Base-by-base conservation (phyloP, 1,139 yeast genomes). In the Lodderomyces pseudojiufengensis region DNA sequence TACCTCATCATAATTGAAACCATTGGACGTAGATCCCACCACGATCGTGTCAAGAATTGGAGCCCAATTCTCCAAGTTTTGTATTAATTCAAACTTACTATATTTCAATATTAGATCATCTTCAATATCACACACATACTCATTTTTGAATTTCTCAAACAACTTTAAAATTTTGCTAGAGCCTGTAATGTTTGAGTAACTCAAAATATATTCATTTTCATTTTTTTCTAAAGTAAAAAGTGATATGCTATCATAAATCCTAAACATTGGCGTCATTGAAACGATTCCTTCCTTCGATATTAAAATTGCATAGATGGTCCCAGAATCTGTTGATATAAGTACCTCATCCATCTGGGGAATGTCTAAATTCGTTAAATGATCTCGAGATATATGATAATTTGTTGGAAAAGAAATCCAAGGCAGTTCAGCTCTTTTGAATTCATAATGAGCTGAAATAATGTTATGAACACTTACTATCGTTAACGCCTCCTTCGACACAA, bases 1-100 rank as follows among this genome's bases (percentile, higher is more conserved):
- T 1, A 75, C 42, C 37, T 74, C 78, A 27, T 65, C 61, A 21
- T 44, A 47, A 9, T 44, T 37, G 11, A 50, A 33, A 24, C 45
- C 46, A 34, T 52, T 45, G 21, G 55, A 42, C 25, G 39, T 43
- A 24, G 39, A 51, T 0, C 65, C 47, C 12, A 65, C 65, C 3
- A 70, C 54, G 2, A 71, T 48, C 40, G 54, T 59, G 48, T 74
- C 79, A 16, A 68, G 42, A 3, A 74, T 42, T 0, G 80, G 80
- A 0, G 77, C 63, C 80, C 80, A 74, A 41, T 67, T 72, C 31
- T 58, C 62, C 50, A 60, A 66, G 41, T 63, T 64, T 14, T 47
- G 45, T 5, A 54, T 29, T 15, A 46, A 22, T 35, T 27, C 39
- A 4, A 42, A 45, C 10, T 35, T 36, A 29, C 44, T 46, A 24